Percentiles rank a stretch among this genome's conserved stretches.
phyloP scores from a whole-genome alignment of 148 eudicot genomes.

The Arbutus unedo region DNA sequence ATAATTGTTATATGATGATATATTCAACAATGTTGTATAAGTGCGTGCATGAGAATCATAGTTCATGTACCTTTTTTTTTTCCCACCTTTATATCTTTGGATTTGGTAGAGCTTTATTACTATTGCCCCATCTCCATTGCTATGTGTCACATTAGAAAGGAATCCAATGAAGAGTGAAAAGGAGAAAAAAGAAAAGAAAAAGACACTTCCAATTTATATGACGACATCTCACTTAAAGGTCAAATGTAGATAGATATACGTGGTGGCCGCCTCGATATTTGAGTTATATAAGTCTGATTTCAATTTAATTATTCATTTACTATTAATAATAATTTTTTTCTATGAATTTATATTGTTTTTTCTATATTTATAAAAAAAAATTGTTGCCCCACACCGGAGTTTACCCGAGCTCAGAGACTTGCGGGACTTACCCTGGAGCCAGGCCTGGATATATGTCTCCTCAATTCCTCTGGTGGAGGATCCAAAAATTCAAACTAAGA shows the following conservation, averaged over 20 bases:
- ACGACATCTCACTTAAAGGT: neutral
- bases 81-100: neutral
- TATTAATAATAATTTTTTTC: no score
- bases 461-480: neutral
- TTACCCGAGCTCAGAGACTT: no score
- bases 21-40: neutral
- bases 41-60: neutral
- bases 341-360: no score
- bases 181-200: neutral
- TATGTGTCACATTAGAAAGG: neutral
- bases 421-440: no score
- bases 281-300: no score
- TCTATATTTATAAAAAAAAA: no score
- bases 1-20: neutral
- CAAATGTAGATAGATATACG: no score
- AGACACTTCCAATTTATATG: neutral
- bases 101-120: constrained; percentile 6
- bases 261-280: no score
- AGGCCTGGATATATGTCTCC: no score
- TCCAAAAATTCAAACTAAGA: neutral
- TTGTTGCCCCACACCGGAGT: no score
- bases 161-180: constrained; percentile 6
- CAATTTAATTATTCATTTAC: no score
- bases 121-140: neutral
- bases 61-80: neutral